Conservation (phyloP, 2,329 filamentous ascomycete genomes). For the Cercospora berteroae region DNA sequence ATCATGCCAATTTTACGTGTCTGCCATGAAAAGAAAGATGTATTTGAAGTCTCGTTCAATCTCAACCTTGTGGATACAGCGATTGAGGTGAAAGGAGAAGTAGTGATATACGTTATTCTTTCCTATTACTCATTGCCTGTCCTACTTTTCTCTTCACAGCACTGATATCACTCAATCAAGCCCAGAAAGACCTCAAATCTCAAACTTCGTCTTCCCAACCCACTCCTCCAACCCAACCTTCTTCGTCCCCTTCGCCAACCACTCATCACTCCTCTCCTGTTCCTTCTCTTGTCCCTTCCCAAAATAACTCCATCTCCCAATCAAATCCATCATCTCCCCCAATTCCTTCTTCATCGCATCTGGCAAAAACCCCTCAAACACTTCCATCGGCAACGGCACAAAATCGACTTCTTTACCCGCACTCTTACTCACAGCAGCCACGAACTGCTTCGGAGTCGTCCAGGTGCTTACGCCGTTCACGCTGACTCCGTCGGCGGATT, state of each 20-base stretch:
- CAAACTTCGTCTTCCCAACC: slow-evolving; percentile 6
- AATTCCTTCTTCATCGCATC: slow-evolving; percentile 31
- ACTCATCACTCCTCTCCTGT: slow-evolving; percentile 31
- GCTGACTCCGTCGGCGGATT: slow-evolving; percentile 27
- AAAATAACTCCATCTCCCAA: slow-evolving; percentile 33
- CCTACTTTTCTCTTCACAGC: background rate
- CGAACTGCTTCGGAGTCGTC: slow-evolving; percentile 33
- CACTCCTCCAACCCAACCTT: slow-evolving; percentile 23
- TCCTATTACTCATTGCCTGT: background rate
- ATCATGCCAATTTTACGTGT: background rate
- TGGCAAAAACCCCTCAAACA: slow-evolving; percentile 30
- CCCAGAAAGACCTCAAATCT: too few species aligned
- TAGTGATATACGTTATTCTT: background rate
- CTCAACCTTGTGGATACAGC: background rate
- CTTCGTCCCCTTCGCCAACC: slow-evolving; percentile 26
- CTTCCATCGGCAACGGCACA: slow-evolving; percentile 28
- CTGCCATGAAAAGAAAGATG: background rate
- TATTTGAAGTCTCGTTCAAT: background rate
- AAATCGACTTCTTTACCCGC: slow-evolving; percentile 31
- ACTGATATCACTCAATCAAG: too few species aligned
- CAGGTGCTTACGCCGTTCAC: slow-evolving; percentile 31
- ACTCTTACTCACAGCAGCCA: slow-evolving; percentile 23
- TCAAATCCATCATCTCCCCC: slow-evolving; percentile 32
- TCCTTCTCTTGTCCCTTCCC: slow-evolving; percentile 31
- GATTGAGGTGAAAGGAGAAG: background rate